Evolutionary conservation across 192 early-diverging fungal genomes (phyloP), one percentile per base, ranked within the genome.

Genomic region (Geosiphon pyriformis): DNA sequence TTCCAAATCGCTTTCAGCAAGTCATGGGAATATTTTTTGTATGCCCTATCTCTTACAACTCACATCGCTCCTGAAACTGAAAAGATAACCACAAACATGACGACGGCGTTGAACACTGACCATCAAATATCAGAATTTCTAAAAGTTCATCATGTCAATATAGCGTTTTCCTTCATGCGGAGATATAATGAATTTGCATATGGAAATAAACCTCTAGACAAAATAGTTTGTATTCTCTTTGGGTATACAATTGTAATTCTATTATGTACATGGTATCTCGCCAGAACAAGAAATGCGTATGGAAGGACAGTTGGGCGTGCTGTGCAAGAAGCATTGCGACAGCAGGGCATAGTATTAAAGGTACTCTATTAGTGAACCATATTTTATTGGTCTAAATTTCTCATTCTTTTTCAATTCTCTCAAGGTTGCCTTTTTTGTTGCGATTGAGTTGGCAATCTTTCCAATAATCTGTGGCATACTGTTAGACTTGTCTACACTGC

Each of bases 381-480:
- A n/a, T n/a, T n/a, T n/a, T n/a, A n/a, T n/a, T n/a, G n/a, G n/a
- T n/a, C 0, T 29, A 10, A 42, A 33, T 34, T 37, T 32, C 32
- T 27, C 57, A 8, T 15, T 49, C 29, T 31, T 25, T 33, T 20
- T 42, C 18, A 29, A 26, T 71, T 61, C 26, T 68, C 67, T 30
- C 70, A 82, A 88, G 76, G 79, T 99, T 15, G 73, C 86, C 0
- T 88, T 93, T 62, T 96, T 99, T 72, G 82, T 98, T 27, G 73
- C 80, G 2, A 85, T 96, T 42, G 96, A 99, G 77, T 85, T 99
- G 25, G 77, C 86, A 17, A 61, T 87, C 51, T 97, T 98, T 72
- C 96, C 96, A 4, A 75, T 88, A 2, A 79, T 90, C 48, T 98
- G 94, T 68, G 96, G 96, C 6, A 70, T 92, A 47, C 78, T 95